phyloP scores from a whole-genome alignment of 768 basidiomycete genomes.

The Amanita subjunquillea region DNA sequence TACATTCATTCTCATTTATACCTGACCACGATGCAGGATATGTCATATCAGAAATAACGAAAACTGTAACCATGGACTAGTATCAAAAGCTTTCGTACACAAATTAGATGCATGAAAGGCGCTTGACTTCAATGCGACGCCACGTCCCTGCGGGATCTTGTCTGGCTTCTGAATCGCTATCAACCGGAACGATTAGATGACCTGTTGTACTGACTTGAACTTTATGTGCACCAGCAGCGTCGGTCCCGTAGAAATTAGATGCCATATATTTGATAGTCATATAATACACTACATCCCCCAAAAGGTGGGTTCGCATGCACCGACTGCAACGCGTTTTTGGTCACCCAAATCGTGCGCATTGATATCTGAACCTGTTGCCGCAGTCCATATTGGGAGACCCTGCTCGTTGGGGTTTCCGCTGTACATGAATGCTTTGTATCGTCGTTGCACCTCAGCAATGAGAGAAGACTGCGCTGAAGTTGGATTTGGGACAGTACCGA shows the following conservation, averaged over 20 bases:
- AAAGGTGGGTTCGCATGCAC: constrained; percentile 54
- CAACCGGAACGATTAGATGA: no score
- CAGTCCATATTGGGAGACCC: constrained; percentile 41
- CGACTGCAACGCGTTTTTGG: constrained; percentile 35
- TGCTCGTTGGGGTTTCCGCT: constrained; percentile 53
- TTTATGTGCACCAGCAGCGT: no score
- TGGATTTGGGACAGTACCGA: constrained; percentile 50
- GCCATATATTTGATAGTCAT: constrained; percentile 61
- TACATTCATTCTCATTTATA: no score
- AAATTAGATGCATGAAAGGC: no score
- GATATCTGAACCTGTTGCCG: constrained; percentile 39
- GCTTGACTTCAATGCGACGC: no score
- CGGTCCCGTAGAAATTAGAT: not conserved
- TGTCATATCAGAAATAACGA: no score
- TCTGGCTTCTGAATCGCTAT: no score
- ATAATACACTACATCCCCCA: constrained; percentile 60
- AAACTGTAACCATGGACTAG: no score
- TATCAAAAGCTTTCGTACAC: no score
- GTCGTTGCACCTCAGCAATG: constrained; percentile 53
- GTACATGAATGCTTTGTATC: constrained; percentile 57
- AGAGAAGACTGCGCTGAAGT: constrained; percentile 46
- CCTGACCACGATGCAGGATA: no score
- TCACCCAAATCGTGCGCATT: constrained; percentile 56
- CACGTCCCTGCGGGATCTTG: no score
- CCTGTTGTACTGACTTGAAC: no score